These are phyloP conservation scores for Neonectria faginata DNA, from an alignment of 2,329 filamentous ascomycete species.

Conservation along the genomic window DNA sequence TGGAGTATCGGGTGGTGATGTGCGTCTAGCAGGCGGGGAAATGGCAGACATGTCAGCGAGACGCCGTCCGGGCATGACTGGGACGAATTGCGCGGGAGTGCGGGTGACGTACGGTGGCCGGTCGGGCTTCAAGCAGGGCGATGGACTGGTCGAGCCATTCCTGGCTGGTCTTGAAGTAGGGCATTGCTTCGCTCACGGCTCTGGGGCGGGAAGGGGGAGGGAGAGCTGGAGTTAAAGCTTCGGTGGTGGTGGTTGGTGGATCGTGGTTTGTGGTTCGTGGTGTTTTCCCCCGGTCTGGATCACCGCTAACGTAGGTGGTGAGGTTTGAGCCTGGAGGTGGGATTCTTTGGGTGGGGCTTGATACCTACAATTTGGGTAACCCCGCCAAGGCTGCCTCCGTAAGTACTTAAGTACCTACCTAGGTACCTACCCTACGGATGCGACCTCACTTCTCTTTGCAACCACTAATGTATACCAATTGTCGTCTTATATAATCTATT, in stretches of 20 bases:
- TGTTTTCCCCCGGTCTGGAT: not conserved
- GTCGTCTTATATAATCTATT: not conserved
- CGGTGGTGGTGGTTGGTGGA: not conserved
- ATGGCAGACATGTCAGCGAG: not conserved
- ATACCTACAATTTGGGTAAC: not conserved
- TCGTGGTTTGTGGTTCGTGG: slow-evolving; percentile 1
- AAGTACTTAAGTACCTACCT: no score
- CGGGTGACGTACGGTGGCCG: slow-evolving; percentile 75
- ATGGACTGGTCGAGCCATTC: slow-evolving; percentile 92
- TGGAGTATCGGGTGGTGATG: slow-evolving; percentile 93
- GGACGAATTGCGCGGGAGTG: slow-evolving; percentile 18
- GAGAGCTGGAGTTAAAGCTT: not conserved
- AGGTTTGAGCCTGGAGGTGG: slow-evolving; percentile 22
- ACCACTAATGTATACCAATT: no score
- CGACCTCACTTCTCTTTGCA: not conserved
- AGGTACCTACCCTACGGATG: not conserved
- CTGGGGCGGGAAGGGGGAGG: not conserved
- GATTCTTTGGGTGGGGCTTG: slow-evolving; percentile 32
- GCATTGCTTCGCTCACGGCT: slow-evolving; percentile 65
- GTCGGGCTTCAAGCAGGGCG: slow-evolving; percentile 86
- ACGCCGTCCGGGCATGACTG: not conserved
- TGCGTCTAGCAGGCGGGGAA: slow-evolving; percentile 69
- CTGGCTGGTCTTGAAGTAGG: slow-evolving; percentile 84
- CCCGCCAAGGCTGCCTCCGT: not conserved
- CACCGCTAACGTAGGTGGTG: not conserved